Base-by-base conservation (phyloP, 1,284 basidiomycete genomes). In the Xanthoconium separans region DNA sequence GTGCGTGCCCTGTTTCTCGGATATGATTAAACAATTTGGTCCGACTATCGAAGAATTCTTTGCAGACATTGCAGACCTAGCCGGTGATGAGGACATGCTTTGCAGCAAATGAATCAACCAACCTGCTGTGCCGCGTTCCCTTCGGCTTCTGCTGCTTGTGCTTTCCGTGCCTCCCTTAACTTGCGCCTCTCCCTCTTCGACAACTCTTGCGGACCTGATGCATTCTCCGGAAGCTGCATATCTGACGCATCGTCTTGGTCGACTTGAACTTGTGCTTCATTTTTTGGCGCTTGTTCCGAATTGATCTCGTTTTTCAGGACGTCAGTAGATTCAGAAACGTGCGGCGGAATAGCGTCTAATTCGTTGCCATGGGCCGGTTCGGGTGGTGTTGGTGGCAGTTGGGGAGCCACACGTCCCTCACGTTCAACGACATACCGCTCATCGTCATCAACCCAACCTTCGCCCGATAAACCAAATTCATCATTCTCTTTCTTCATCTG, bases 161-260 rank as follows among this genome's bases (percentile, higher is more conserved):
- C 85, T 73, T 92, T 95, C 60, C 83, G 87, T 7, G 84, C 87
- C 68, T 95, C 90, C 48, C 84, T 78, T 7, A 87, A 84, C 51
- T 86, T 80, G 44, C 94, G 76, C 69, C 88, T 93, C 31, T 95
- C 93, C 50, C 82, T 82, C 71, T 96, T 97, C 3, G 90, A 87
- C 37, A 83, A 68, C 61, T 80, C 77, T 31, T 60, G 68, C 33
- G 66, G 40, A 40, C 47, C 93, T 15, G 87, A 85, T 31, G 80
- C 68, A 12, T 55, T 64, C 36, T 66, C 56, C 4, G 43, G 55
- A 34, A 50, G 48, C 5, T 51, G 46, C 27, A 27, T 11, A 36
- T 52, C 43, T 15, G 20, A 33, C 30, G 10, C 40, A 39, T 42
- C 50, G 5, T 58, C 47, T 39, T 42, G 45, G 22, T 4, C 41